A percentile compares a stretch with the other conserved stretches of the same genome.
Conservation (phyloP, 305 asterid species). For the Vinca major region DNA sequence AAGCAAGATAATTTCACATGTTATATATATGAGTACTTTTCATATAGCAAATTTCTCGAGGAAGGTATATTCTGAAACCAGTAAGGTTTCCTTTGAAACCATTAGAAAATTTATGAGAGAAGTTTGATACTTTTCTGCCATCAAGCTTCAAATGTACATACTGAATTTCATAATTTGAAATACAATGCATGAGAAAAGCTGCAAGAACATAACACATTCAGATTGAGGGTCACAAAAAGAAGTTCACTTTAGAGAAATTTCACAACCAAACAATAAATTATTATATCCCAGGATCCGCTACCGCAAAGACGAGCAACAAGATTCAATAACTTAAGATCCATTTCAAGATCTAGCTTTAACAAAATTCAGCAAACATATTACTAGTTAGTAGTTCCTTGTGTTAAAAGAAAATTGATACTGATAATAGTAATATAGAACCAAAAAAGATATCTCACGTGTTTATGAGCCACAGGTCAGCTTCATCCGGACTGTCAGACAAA, state of each 20-base stretch:
- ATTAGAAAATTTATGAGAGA: background rate
- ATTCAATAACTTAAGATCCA: too few species aligned
- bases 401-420: background rate
- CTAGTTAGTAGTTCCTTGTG: background rate
- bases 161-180: background rate
- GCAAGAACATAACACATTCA: background rate
- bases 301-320: background rate
- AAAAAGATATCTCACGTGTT: slow-evolving; percentile 58
- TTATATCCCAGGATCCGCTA: background rate
- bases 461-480: slow-evolving; percentile 86
- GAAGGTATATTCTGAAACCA: background rate
- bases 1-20: background rate
- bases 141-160: background rate
- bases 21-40: background rate
- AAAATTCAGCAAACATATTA: background rate
- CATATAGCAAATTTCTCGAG: background rate
- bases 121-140: background rate
- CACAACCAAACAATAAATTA: background rate
- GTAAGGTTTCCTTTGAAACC: background rate
- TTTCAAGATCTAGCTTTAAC: too few species aligned
- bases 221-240: background rate
- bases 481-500: slow-evolving; percentile 67
- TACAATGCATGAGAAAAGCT: background rate
- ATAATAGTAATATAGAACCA: background rate
- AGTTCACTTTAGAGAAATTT: background rate